phyloP scores from a whole-genome alignment of 176 grass and related monocot species.

The Cocos nucifera region DNA sequence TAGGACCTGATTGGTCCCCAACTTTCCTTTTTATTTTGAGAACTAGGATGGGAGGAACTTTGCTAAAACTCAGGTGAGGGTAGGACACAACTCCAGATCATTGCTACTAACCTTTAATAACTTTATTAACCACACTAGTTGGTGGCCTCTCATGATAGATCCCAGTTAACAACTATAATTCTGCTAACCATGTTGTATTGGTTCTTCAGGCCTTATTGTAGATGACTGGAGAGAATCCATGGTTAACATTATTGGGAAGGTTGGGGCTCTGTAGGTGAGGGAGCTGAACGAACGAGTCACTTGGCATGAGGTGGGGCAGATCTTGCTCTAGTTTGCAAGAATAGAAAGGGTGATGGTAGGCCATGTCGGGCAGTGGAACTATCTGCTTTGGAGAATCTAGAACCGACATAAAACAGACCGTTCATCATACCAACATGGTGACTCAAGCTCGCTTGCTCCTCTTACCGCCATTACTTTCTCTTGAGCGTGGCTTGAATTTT shows the following conservation, averaged over 20 bases:
- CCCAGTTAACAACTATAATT: too few species aligned
- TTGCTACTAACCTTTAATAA: too few species aligned
- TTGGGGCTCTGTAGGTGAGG: conserved; percentile 51
- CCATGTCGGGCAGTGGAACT: conserved; percentile 18
- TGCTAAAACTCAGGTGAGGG: too few species aligned
- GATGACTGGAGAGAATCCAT: conserved; percentile 22
- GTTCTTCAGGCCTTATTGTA: conserved; percentile 15
- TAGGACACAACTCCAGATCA: too few species aligned
- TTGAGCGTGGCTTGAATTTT: too few species aligned
- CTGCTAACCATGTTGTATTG: conserved; percentile 5
- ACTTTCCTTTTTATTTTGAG: too few species aligned
- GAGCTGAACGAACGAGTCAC: conserved; percentile 51
- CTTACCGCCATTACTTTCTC: conserved; percentile 23
- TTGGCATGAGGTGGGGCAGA: conserved; percentile 48
- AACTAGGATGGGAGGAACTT: too few species aligned
- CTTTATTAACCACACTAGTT: too few species aligned
- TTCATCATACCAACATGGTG: conserved; percentile 57
- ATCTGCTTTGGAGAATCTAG: conserved; percentile 37
- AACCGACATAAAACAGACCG: conserved; percentile 26
- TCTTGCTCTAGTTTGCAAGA: conserved; percentile 69
- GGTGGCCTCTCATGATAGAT: too few species aligned
- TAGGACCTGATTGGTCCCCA: too few species aligned
- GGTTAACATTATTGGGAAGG: conserved; percentile 35
- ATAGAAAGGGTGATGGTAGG: conserved; percentile 15
- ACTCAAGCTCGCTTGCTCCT: conserved; percentile 30